Base-by-base conservation (phyloP, 2,329 filamentous ascomycete genomes). In the Alternaria arborescens region DNA sequence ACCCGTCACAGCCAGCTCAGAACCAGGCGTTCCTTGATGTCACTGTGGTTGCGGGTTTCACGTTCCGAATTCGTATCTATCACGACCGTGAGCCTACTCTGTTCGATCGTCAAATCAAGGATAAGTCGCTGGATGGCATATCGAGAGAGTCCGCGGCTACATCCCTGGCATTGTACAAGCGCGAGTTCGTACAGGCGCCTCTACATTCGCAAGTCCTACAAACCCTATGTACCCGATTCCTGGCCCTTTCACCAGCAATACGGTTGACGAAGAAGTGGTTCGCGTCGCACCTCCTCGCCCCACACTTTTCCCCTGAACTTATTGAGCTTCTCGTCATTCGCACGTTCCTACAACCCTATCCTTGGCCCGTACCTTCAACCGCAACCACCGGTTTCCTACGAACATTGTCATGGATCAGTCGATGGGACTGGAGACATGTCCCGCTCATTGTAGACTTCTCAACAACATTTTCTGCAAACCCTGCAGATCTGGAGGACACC, bases 231-330 rank as follows among this genome's bases (percentile, higher is more conserved):
- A 97, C 92, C 1, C 88, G 93, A 4, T 90, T 93, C 68, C 90
- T 90, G 1, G 85, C 92, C 1, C 82, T 99, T 7, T 96, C 93
- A 0, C 87, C 90, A 2, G 90, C 93, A 0, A 92, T 97, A 63
- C 89, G 94, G 18, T 83, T 98, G 2, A 85, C 91, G 44, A 98
- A 98, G 81, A 87, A 89, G 72, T 99, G 95, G 95, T 95, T 97
- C 78, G 86, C 88, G 65, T 85, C 86, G 2, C 95, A 99, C 77
- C 89, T 96, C 67, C 87, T 99, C 8, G 83, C 87, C 4, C 85
- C 85, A 14, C 91, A 97, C 76, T 84, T 98, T 68, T 84, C 86
- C 30, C 88, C 92, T 34, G 93, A 97, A 75, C 82, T 97, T 46
- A 86, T 97, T 61, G 95, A 99, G 80, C 86, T 99, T 16, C 81